These are phyloP conservation scores for Vaccinium darrowii DNA, from an alignment of 148 eudicot species.

Conservation along the genomic window DNA sequence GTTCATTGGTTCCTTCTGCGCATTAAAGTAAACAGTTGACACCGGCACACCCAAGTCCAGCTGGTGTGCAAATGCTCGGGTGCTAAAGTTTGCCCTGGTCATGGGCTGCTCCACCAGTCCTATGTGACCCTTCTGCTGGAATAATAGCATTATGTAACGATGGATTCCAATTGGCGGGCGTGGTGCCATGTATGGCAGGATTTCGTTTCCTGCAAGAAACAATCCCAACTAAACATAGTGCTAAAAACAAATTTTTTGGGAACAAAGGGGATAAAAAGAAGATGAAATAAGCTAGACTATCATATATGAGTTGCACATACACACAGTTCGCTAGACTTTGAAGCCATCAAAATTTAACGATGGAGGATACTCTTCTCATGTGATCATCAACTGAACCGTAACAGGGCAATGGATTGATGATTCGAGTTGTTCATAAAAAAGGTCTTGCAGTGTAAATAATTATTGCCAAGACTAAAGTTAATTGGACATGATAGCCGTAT, in stretches of 20 bases:
- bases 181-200: slow-evolving; percentile 16
- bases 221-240: neutral
- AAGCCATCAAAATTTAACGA: neutral
- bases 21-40: slow-evolving; percentile 21
- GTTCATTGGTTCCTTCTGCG: slow-evolving; percentile 20
- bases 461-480: neutral
- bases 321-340: neutral
- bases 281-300: neutral
- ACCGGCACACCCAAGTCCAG: slow-evolving; percentile 20
- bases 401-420: neutral
- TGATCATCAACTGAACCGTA: neutral
- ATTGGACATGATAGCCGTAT: neutral
- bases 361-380: neutral
- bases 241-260: neutral
- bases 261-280: neutral
- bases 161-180: slow-evolving; percentile 21
- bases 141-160: slow-evolving; percentile 15
- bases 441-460: neutral
- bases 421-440: neutral
- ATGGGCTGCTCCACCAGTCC: slow-evolving; percentile 7
- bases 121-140: slow-evolving; percentile 2
- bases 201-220: slow-evolving; percentile 16
- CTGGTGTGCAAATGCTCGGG: slow-evolving; percentile 17
- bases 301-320: neutral
- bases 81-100: slow-evolving; percentile 15